Evolutionary conservation across 495 filamentous ascomycete species (phyloP), one percentile per base, ranked within the genome.

Genomic region (Peziza echinospora): DNA sequence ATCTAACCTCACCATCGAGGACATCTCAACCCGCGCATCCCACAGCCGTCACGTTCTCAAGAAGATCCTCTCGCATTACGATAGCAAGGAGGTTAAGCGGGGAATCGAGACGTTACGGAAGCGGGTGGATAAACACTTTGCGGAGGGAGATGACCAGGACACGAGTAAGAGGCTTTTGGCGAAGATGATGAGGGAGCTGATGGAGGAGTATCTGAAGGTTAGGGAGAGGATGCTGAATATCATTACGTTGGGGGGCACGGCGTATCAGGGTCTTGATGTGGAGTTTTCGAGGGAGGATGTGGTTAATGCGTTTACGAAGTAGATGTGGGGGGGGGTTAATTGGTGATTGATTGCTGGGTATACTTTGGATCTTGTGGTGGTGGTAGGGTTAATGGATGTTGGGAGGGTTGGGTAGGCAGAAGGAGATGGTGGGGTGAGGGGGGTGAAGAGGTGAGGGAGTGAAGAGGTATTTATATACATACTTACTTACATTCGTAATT

Each of bases 91-190:
- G 60, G 68, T 94, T 34, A 69, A 76, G 30, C 78, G 80, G 48
- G 87, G 87, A 5, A 76, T 92, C 46, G 85, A 93, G 49, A 71
- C 80, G 49, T 67, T 96, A 24, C 75, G 76, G 59, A 91, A 89
- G 64, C 71, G 87, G 24, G 81, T 96, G 3, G 85, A 94, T 62
- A 96, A 96, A 62, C 87, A 96, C 62, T 94, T 94, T 63, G 83
- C 80, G 21, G 83, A 89, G 39, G 82, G 76, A 4, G 83, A 86
- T 51, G 82, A 87, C 51, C 71, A 70, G 26, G 64, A 54, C 17
- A 50, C 82, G 34, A 78, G 72, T 53, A 67, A 73, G 11, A 72
- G 71, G 28, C 63, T 96, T 24, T 82, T 93, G 37, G 63, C 65
- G 26, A 77, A 80, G 61, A 84, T 96, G 44, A 61, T 81, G n/a